Evolutionary conservation across 1,139 yeast genomes (phyloP), one percentile per base, ranked within the genome.

Genomic region (Meyerozyma sp.): DNA sequence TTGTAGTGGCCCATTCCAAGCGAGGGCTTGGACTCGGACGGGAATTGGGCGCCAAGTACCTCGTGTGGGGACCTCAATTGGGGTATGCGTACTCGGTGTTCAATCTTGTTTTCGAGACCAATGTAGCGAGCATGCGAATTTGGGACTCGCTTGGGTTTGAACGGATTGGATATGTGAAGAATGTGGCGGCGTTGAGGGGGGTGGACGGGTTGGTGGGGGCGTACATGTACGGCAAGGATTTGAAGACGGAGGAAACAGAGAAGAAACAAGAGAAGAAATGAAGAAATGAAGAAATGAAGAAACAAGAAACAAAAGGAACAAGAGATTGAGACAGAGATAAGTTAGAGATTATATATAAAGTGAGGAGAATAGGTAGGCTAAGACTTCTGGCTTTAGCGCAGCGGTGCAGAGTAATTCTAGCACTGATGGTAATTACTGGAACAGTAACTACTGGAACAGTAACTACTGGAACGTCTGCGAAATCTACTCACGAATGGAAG

Each of bases 31-130:
- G 81, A 1, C 60, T 84, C 10, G 95, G 95, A 1, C 70, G 66
- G 36, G 75, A 73, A 21, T 57, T 88, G 58, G 95, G 91, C 8
- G 61, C 63, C 44, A 65, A 73, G 39, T 88, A 84, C 55, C 58
- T 86, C 38, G 59, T 63, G 37, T 77, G 82, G 75, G 95, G 90
- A 0, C 89, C 90, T 0, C 56, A 70, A 43, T 63, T 87, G 39
- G 95, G 95, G 0, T 88, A 82, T 62, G 79, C 73, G 5, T 85
- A 84, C 56, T 81, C 89, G 8, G 90, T 88, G n/a, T 88, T 84
- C 68, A 88, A 88, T 58, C 68, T 88, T 43, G 95, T 88, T 1
- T 87, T 81, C 57, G 90, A 73, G 44, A 79, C 87, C 3, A 87
- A 88, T 55, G 65, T 62, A 1, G 94, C 87, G 3, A 82, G 91